Base-by-base conservation (phyloP, 768 basidiomycete species). In the Saitozyma podzolica region DNA sequence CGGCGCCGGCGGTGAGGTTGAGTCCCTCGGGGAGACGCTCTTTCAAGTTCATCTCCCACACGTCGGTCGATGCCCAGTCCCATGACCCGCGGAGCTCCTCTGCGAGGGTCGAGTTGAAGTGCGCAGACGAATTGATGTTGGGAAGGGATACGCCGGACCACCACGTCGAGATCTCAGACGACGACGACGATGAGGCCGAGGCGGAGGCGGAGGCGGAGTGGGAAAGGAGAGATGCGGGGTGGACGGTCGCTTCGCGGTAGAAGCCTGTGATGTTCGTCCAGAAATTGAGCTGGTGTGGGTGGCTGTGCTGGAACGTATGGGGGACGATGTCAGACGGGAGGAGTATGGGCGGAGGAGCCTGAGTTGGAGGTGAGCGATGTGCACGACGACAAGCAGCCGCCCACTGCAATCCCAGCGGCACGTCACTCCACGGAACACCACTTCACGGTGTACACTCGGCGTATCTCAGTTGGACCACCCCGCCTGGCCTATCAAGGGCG, bases 211-310 rank as follows among this genome's bases (percentile, higher is more conserved):
- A n/a, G 29, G 37, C n/a, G 50, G n/a, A 29, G 5, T 49, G 19
- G 10, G 47, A 41, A 0, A 62, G 14, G 0, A 75, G 60, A 55
- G 70, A 64, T 19, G 77, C 40, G 6, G 67, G 60, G 54, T 76
- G 70, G 0, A 67, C 52, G 1, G 20, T 47, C 0, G 72, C 76
- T 9, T 73, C 60, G 8, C 76, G 68, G 57, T 76, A 76, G 63
- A 77, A 79, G 1, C 78, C 78, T 1, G 78, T 77, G 49, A 79
- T 75, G 57, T 77, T 79, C 40, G 51, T 64, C 54, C 55, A 77
- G 49, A 62, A 63, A 13, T 37, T 45, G 52, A 48, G 29, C n/a
- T 49, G 50, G 14, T 62, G 47, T 39, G 47, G 29, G 40, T 58
- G 43, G 39, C 41, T 42, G 49, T 65, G 71, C 47, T 40, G 49